Evolutionary conservation across 2,329 filamentous ascomycete genomes (phyloP), one percentile per base, ranked within the genome.

Genomic region (Alternaria sp.): DNA sequence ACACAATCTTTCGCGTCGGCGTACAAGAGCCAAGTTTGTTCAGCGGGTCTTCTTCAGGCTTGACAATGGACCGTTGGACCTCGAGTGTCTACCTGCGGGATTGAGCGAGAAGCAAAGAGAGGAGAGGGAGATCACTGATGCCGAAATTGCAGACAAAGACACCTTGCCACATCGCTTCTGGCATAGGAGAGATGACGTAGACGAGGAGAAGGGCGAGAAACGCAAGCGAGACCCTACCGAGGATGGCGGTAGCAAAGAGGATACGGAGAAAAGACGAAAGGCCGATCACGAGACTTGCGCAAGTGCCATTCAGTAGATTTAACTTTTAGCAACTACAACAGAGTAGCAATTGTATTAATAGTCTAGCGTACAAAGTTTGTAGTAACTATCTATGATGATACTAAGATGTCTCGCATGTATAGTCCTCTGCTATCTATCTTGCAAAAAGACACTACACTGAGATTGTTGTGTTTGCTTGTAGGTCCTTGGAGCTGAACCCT

Each of bases 21-120:
- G 68, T 14, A 66, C 63, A 4, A 64, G 71, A 2, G 65, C 66
- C 1, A 75, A 72, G 30, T 79, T 78, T 56, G 74, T 77, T 3
- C 75, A 78, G 53, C 67, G 73, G 10, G 74, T 79, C 4, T 78
- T 79, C 60, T 79, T 78, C 63, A 67, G 78, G 21, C 62, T 71
- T 26, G 71, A 79, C 54, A 23, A 60, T 1, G 54, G 61, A 25
- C 69, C 70, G 10, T 56, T 79, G 1, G 6, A 63, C 3, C 60
- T 78, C 3, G 8, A 25, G 1, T 12, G 55, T 3, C 25, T 33
- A 2, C 37, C 62, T 21, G 37, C 63, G 0, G 50, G 45, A 4
- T 41, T 76, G 21, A 55, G 65, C 1, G 68, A 66, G 6, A 54
- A 68, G 37, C 61, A 76, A 51, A 64, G 64, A 15, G 76, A 78